phyloP scores from a whole-genome alignment of 352 stramenopile genomes.

The Lagenidium giganteum region DNA sequence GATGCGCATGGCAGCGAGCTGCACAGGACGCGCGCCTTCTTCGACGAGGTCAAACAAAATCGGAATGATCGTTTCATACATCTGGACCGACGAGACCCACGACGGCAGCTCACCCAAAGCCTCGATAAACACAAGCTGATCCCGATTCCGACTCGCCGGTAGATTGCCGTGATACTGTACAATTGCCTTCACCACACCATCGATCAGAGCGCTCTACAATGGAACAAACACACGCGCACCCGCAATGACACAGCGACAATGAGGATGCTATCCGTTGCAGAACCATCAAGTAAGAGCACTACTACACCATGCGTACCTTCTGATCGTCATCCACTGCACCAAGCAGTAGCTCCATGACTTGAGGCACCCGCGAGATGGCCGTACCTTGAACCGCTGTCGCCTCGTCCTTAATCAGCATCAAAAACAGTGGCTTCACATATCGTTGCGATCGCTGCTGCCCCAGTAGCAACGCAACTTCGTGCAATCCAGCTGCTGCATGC shows the following conservation, averaged over 20 bases:
- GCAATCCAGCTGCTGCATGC: constrained; percentile 62
- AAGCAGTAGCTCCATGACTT: constrained; percentile 47
- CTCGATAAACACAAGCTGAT: constrained; percentile 65
- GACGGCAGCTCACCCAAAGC: constrained; percentile 50
- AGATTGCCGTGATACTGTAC: constrained; percentile 74
- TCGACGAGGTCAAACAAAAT: constrained; percentile 79
- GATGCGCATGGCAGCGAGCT: constrained; percentile 56
- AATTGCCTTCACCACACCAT: constrained; percentile 56
- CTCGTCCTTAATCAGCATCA: constrained; percentile 65
- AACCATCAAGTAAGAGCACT: background rate
- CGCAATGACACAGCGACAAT: background rate
- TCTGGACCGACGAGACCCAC: constrained; percentile 51
- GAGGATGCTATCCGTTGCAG: background rate
- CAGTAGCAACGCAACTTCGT: constrained; percentile 64
- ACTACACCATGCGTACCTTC: constrained; percentile 34
- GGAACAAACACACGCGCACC: too few relatives aligned
- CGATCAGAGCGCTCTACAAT: constrained; percentile 35
- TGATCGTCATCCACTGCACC: constrained; percentile 53
- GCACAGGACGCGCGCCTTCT: constrained; percentile 66
- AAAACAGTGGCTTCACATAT: constrained; percentile 54
- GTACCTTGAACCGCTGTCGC: constrained; percentile 53
- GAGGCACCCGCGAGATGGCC: constrained; percentile 43
- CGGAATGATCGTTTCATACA: constrained; percentile 70
- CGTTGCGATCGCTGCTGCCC: constrained; percentile 50
- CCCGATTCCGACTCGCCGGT: constrained; percentile 54